These are phyloP conservation scores for Fusarium mexicanum DNA, from an alignment of 2,329 filamentous ascomycete species.

Conservation along the genomic window DNA sequence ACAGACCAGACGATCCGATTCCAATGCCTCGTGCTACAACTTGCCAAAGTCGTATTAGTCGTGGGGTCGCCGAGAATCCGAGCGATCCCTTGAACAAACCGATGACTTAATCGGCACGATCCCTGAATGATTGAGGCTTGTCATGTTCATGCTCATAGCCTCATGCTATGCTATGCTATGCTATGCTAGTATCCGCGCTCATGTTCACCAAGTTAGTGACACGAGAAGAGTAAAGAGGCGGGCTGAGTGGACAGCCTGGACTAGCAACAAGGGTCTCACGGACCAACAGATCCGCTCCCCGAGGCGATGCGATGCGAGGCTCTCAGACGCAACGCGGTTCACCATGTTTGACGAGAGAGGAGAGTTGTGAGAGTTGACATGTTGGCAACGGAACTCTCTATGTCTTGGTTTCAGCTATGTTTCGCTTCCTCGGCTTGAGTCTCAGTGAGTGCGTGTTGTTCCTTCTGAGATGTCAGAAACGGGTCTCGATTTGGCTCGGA, in stretches of 20 bases:
- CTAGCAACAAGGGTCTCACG: conserved; percentile 24
- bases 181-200: background rate
- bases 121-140: conserved; percentile 12
- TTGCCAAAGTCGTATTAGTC: background rate
- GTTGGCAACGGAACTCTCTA: conserved; percentile 7
- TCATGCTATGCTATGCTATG: background rate
- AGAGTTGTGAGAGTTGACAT: conserved; percentile 20
- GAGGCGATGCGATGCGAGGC: background rate
- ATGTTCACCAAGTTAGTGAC: conserved; percentile 4
- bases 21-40: background rate
- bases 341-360: conserved; percentile 22
- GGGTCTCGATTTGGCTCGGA: conserved; percentile 1
- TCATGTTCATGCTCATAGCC: conserved; percentile 12
- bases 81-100: conserved; percentile 20
- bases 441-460: background rate
- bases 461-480: conserved; percentile 29
- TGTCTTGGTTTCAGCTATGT: conserved; percentile 38
- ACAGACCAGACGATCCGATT: conserved; percentile 34
- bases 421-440: conserved; percentile 26
- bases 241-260: conserved; percentile 31
- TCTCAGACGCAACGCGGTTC: conserved; percentile 32
- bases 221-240: conserved; percentile 29
- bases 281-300: conserved; percentile 31
- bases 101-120: conserved; percentile 27
- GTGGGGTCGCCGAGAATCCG: conserved; percentile 35